Percentiles rank a stretch among this genome's conserved stretches.
These are phyloP conservation scores for Zygotorulaspora danielsina DNA, from an alignment of 805 yeast species.

Conservation along the genomic window DNA sequence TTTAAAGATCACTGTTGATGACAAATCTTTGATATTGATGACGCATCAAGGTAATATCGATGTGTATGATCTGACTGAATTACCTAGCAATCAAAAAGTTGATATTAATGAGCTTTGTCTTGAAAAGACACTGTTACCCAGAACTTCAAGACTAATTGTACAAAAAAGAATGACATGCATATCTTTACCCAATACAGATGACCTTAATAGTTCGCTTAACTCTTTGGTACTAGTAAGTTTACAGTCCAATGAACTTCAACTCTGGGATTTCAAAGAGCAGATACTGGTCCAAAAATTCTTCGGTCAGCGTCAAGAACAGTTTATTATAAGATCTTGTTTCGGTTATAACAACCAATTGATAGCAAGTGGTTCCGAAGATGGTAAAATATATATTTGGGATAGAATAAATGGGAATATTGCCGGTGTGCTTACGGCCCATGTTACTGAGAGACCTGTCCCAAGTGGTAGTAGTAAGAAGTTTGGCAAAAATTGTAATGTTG, in stretches of 20 bases:
- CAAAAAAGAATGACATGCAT: conserved; percentile 63
- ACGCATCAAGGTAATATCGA: conserved; percentile 59
- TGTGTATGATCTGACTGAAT: conserved; percentile 47
- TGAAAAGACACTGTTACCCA: conserved; percentile 31
- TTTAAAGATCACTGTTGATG: conserved; percentile 61
- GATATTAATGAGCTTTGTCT: conserved; percentile 18
- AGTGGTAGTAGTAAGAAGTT: conserved; percentile 21
- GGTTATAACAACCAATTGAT: conserved; percentile 69
- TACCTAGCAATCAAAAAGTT: conserved; percentile 23
- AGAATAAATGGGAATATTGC: conserved; percentile 63
- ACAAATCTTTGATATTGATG: conserved; percentile 56
- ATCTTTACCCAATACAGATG: conserved; percentile 41
- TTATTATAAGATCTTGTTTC: conserved; percentile 69
- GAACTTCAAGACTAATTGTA: conserved; percentile 44
- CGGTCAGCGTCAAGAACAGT: conserved; percentile 69
- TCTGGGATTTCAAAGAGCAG: conserved; percentile 69
- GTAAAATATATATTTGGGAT: conserved; percentile 74
- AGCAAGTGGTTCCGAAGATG: conserved; percentile 82
- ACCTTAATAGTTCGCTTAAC: conserved; percentile 7
- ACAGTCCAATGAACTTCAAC: conserved; percentile 70
- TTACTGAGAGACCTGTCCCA: conserved; percentile 16
- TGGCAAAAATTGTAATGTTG: conserved; percentile 57
- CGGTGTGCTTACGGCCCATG: conserved; percentile 33
- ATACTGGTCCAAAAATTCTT: conserved; percentile 57
- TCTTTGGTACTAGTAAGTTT: conserved; percentile 54